Evolutionary conservation across 352 stramenopile genomes (phyloP).

Genomic region (Pythium aristosporum): DNA sequence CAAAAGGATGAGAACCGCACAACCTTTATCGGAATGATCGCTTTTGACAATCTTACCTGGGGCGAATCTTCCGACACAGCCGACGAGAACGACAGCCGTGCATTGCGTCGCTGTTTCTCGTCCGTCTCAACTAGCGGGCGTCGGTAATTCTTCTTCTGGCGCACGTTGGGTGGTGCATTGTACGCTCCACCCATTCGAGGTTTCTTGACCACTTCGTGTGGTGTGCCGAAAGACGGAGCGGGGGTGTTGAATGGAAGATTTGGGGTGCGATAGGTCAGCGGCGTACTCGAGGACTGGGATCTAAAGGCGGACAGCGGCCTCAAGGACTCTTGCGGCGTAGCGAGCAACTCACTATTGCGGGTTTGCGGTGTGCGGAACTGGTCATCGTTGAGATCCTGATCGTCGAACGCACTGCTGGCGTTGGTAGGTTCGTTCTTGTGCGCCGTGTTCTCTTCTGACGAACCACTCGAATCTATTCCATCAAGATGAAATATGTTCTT

Average conservation of each 20-base stretch:
- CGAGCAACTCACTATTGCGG: neutral
- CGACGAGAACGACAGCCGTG: constrained; percentile 64
- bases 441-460: constrained; percentile 9
- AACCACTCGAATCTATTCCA: constrained; percentile 1
- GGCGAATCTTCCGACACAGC: constrained; percentile 50
- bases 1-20: neutral
- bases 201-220: constrained; percentile 56
- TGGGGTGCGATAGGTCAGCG: constrained; percentile 16
- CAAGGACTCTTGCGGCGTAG: constrained; percentile 12
- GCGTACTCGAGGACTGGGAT: neutral
- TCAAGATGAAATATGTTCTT: neutral
- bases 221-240: constrained; percentile 14
- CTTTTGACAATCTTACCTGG: constrained; percentile 32
- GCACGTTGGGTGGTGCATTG: constrained; percentile 37
- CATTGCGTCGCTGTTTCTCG: constrained; percentile 46
- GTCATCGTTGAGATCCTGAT: constrained; percentile 9
- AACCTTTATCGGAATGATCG: neutral
- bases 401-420: neutral
- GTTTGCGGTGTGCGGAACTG: constrained; percentile 19
- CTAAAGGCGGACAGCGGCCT: neutral
- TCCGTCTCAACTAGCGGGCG: constrained; percentile 58
- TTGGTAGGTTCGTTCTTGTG: constrained; percentile 1
- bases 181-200: constrained; percentile 34
- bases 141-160: constrained; percentile 41
- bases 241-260: constrained; percentile 14